Base-by-base conservation (phyloP, 352 stramenopile genomes). In the Saprolegnia diclina region DNA sequence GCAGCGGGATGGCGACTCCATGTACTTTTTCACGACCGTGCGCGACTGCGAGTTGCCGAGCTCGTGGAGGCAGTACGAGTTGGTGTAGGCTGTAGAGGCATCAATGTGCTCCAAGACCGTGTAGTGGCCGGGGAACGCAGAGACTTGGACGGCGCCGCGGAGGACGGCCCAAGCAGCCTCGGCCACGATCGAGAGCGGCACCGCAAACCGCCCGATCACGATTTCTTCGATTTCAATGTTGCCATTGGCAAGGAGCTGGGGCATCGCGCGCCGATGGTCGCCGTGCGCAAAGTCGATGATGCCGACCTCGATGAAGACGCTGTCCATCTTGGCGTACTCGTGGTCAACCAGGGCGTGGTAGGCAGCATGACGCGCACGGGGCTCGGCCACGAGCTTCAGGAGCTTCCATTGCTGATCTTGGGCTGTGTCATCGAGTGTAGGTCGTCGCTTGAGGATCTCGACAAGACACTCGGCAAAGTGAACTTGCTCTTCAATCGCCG, bases 261-360 rank as follows among this genome's bases (percentile, higher is more conserved):
- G 52, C 13, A 59, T 14, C 24, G 24, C 52, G 16, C 35, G 24
- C 13, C 46, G 46, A 35, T 7, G 42, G 52, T n/a, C 13, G 35
- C 24, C 24, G 4, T 59, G 11, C 1, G 52, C 35, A 35, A 59
- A 19, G 40, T 61, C 63, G 7, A 69, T 18, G 4, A 69, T 18
- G 2, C 44, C 63, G 32, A 45, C 63, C 14, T 57, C 54, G 22
- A 69, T 61, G 5, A 62, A 62, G 14, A 35, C 14, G 6, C 4
- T 61, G 63, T 69, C 63, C 24, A 61, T 54, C n/a, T 29, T 52
- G 22, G 42, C 19, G 22, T 48, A 24, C 26, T 69, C 42, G 18
- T 29, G 50, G 24, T 61, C 63, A 21, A 45, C 45, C n/a, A 69
- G 62, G 0, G 63, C 63, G 42, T 48, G 46, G 19, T 62, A 44